Percentiles rank a stretch among this genome's conserved stretches.
Evolutionary conservation across 768 basidiomycete genomes (phyloP).

Genomic region (Leccinum longicurvipes): DNA sequence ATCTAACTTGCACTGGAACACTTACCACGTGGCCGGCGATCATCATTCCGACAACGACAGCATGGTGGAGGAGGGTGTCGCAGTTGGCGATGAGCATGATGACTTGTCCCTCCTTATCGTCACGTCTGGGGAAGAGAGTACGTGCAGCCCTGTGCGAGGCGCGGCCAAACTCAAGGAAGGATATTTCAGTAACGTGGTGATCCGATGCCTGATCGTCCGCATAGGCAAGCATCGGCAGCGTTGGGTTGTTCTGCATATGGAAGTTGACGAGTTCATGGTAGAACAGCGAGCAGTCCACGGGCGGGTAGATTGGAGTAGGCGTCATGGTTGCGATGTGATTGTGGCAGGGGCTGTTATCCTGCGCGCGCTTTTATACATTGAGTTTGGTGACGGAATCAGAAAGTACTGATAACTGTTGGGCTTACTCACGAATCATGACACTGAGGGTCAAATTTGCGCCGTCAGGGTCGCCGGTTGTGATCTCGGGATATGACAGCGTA

Average conservation of each 20-base stretch:
- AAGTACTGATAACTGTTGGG: too few species aligned
- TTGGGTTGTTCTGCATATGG: slow-evolving; percentile 11
- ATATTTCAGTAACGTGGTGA: slow-evolving; percentile 7
- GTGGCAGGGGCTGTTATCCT: background rate
- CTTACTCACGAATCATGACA: background rate
- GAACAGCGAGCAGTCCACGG: slow-evolving; percentile 13
- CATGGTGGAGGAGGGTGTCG: slow-evolving; percentile 21
- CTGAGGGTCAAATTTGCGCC: too few species aligned
- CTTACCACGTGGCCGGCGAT: slow-evolving; percentile 30
- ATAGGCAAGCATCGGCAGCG: slow-evolving; percentile 13
- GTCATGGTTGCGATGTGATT: background rate
- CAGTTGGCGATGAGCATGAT: slow-evolving; percentile 31
- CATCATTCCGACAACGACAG: slow-evolving; percentile 19
- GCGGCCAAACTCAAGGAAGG: slow-evolving; percentile 13
- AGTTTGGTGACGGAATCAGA: too few species aligned
- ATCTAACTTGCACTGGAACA: slow-evolving; percentile 25
- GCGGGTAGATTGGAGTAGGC: slow-evolving; percentile 8
- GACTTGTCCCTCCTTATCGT: slow-evolving; percentile 22
- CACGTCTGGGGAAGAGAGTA: slow-evolving; percentile 10
- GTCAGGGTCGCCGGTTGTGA: too few species aligned
- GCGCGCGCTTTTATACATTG: background rate
- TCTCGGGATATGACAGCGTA: too few species aligned
- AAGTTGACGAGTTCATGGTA: slow-evolving; percentile 20
- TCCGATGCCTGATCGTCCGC: slow-evolving; percentile 9
- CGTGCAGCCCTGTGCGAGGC: slow-evolving; percentile 32